A percentile compares a stretch with the other conserved stretches of the same genome.
Evolutionary conservation across 345 rosid genomes (phyloP).

Genomic region (Erodium maritimum): DNA sequence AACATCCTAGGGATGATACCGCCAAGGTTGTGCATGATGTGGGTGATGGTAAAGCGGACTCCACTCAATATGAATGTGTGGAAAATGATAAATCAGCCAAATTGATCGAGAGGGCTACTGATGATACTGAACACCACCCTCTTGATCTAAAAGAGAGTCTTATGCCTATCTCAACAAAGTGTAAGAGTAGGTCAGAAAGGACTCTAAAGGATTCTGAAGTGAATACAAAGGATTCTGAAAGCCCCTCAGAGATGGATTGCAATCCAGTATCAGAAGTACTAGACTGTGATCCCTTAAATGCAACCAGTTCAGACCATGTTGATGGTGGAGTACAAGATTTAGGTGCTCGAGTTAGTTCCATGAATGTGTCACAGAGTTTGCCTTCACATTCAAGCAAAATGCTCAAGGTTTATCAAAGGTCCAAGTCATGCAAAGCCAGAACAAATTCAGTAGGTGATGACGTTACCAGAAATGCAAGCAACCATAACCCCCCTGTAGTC

Average conservation of each 20-base stretch:
- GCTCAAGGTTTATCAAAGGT: conserved; percentile 75
- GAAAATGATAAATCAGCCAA: conserved; percentile 25
- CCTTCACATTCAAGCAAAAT: conserved; percentile 41
- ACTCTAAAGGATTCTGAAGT: conserved; percentile 24
- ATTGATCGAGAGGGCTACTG: conserved; percentile 16
- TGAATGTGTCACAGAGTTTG: conserved; percentile 22
- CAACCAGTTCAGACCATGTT: conserved; percentile 17
- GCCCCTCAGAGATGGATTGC: conserved; percentile 21
- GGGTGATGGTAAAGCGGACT: conserved; percentile 20
- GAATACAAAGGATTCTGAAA: conserved; percentile 17
- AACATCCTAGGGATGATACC: conserved; percentile 12
- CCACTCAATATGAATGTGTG: conserved; percentile 7
- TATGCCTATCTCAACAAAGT: conserved; percentile 30
- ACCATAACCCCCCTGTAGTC: conserved; percentile 21
- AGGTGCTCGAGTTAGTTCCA: conserved; percentile 23
- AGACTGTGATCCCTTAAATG: conserved; percentile 14
- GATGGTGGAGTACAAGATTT: conserved; percentile 21
- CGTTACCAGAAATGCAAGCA: conserved; percentile 21
- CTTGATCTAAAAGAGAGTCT: conserved; percentile 32
- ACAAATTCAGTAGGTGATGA: conserved; percentile 23
- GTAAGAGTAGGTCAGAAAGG: conserved; percentile 31
- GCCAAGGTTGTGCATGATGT: conserved; percentile 20
- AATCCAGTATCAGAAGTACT: conserved; percentile 20
- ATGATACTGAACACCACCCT: conserved; percentile 16
- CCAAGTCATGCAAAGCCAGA: conserved; percentile 40